These are phyloP conservation scores for Aspergillus spinulosporus DNA, from an alignment of 2,329 filamentous ascomycete species.

Conservation along the genomic window DNA sequence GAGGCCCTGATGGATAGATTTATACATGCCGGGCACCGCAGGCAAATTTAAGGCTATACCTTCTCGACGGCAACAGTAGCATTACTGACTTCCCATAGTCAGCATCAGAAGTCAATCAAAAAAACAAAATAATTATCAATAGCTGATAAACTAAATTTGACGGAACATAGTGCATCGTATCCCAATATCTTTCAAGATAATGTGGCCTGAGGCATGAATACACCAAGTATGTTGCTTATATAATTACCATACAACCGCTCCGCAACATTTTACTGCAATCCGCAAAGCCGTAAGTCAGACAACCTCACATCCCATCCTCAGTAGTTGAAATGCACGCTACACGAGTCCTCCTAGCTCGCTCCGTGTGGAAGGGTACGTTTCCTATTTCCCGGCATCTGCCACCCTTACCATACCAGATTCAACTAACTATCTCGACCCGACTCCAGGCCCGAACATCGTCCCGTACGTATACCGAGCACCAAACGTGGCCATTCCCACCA, in stretches of 20 bases:
- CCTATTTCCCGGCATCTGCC: not conserved
- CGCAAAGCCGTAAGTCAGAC: not conserved
- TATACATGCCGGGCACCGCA: not conserved
- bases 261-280: slow-evolving; percentile 12
- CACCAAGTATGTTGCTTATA: not conserved
- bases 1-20: not conserved
- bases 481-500: not conserved
- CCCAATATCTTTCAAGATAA: not conserved
- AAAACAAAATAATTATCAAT: not conserved
- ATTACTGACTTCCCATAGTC: not conserved
- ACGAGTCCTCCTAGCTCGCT: slow-evolving; percentile 68
- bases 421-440: slow-evolving; percentile 12
- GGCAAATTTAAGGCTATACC: not conserved
- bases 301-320: not conserved
- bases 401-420: not conserved
- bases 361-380: slow-evolving; percentile 79
- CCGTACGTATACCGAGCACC: slow-evolving; percentile 55
- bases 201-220: not conserved
- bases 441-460: slow-evolving; percentile 66
- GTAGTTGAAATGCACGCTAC: slow-evolving; percentile 66
- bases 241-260: slow-evolving; percentile 4
- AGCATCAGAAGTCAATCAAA: not conserved
- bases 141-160: not conserved
- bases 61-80: not conserved
- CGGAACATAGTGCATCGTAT: not conserved